A percentile compares a stretch with the other conserved stretches of the same genome.
Evolutionary conservation across 768 basidiomycete genomes (phyloP).

Genomic region (Hericium coralloides): DNA sequence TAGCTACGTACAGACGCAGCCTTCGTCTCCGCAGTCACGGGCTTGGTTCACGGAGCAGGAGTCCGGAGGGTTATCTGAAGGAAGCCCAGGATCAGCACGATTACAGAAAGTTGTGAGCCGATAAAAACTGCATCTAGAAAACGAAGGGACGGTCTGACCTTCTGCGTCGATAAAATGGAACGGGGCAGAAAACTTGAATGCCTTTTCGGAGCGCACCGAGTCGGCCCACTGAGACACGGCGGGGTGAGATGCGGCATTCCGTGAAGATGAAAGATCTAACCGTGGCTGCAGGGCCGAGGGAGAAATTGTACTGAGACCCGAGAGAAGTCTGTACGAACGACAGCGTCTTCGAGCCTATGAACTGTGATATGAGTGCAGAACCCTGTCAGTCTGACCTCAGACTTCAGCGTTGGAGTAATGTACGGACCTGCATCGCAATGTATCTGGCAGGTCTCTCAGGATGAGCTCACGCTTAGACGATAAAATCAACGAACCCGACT

Average conservation of each 20-base stretch:
- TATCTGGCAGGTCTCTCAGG: background rate
- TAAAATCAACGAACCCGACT: constrained; percentile 13
- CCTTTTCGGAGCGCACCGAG: constrained; percentile 30
- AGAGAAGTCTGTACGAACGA: constrained; percentile 38
- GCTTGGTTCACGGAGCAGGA: constrained; percentile 41
- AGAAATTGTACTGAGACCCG: constrained; percentile 32
- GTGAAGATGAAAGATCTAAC: constrained; percentile 19
- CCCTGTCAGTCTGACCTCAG: background rate
- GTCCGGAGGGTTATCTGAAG: constrained; percentile 29
- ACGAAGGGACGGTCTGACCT: constrained; percentile 8
- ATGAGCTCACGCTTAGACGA: background rate
- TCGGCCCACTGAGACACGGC: constrained; percentile 38
- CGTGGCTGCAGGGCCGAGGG: constrained; percentile 41
- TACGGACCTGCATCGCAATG: constrained; percentile 6
- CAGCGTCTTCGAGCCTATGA: constrained; percentile 38
- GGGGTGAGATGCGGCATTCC: background rate
- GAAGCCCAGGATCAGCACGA: background rate
- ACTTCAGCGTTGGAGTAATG: too few relatives aligned
- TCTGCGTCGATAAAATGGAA: constrained; percentile 45
- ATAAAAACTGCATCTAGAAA: background rate
- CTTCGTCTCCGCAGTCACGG: constrained; percentile 34
- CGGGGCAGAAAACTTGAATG: constrained; percentile 18
- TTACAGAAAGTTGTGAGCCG: background rate
- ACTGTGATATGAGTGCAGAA: constrained; percentile 22
- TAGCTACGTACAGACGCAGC: constrained; percentile 19